These are phyloP conservation scores for Linum usitatissimum DNA, from an alignment of 345 rosid genomes.

Conservation along the genomic window DNA sequence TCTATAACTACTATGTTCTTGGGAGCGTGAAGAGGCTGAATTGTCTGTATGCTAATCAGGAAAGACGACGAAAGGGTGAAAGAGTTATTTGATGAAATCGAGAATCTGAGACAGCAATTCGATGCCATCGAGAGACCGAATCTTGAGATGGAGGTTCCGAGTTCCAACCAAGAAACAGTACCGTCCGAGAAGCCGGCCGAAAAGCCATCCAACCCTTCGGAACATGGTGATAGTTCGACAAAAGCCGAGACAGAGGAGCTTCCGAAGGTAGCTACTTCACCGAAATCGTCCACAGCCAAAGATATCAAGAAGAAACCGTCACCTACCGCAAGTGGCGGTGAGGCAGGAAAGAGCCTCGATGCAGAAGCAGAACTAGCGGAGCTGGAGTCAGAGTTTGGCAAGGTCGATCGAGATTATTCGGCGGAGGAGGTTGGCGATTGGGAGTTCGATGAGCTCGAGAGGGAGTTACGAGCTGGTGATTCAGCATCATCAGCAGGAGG, in stretches of 20 bases:
- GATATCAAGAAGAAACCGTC: slow-evolving; percentile 22
- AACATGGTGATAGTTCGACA: too few relatives aligned
- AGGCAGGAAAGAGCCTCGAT: slow-evolving; percentile 34
- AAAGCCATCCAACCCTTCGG: slow-evolving; percentile 15
- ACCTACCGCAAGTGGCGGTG: slow-evolving; percentile 1
- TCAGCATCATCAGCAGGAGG: slow-evolving; percentile 20
- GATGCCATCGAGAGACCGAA: slow-evolving; percentile 80
- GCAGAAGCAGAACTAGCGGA: slow-evolving; percentile 76
- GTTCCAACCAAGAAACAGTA: slow-evolving; percentile 28
- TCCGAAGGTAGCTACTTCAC: slow-evolving; percentile 9
- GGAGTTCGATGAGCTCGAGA: slow-evolving; percentile 97
- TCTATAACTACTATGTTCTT: background rate
- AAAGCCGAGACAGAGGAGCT: background rate
- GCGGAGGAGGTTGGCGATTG: slow-evolving; percentile 77
- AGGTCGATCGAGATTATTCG: slow-evolving; percentile 61
- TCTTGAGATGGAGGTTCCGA: slow-evolving; percentile 60
- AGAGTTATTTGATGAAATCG: slow-evolving; percentile 70
- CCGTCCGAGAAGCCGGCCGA: slow-evolving; percentile 15
- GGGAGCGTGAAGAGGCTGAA: slow-evolving; percentile 5
- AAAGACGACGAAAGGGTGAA: slow-evolving; percentile 49
- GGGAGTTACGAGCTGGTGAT: slow-evolving; percentile 51
- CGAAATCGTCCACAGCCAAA: slow-evolving; percentile 26
- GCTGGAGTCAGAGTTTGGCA: slow-evolving; percentile 89
- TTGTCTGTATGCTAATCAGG: slow-evolving; percentile 32
- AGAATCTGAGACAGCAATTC: slow-evolving; percentile 56